Base-by-base conservation (phyloP, 495 filamentous ascomycete genomes). In the Lindgomyces ingoldianus region DNA sequence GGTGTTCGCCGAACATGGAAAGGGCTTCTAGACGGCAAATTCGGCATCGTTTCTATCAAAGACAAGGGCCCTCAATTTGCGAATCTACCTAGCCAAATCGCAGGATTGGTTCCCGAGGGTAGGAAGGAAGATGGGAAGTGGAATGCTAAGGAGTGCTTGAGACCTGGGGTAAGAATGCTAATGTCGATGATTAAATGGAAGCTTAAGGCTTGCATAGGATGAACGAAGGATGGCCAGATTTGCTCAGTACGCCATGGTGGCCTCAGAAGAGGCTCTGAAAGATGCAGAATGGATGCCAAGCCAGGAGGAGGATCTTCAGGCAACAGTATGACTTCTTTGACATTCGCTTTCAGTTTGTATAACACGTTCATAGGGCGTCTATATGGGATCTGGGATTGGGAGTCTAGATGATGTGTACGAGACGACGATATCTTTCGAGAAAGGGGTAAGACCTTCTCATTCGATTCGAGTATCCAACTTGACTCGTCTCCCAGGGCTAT, bases 301-400 rank as follows among this genome's bases (percentile, higher is more conserved):
- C 9, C 78, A 74, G 22, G 76, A 80, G 50, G 80, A 85, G 41
- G 84, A 91, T 62, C 79, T 81, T 39, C 87, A 92, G 70, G 82
- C 81, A 60, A 87, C 85, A 21, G 91, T 91, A 76, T 33, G 60
- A 21, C 16, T 9, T 11, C 19, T 22, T 30, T 11, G 16, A 8
- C 33, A 44, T 1, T 42, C 4, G 2, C 29, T 29, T 50, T 19
- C 26, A 11, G 10, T 8, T 26, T 6, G 19, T 66, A 25, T 55
- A 58, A 48, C 3, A 6, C 6, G 24, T 39, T 16, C 29, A n/a
- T 36, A 89, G 78, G 94, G 94, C 1, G 87, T 98, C 4, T 96
- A 93, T 70, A 77, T 98, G 18, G 94, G 94, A n/a, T 96, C 91
- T 47, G 94, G 94, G 2, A 98, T 98, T 70, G 94, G 94, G 6